A percentile compares a stretch with the other conserved stretches of the same genome.
Conservation (phyloP, 805 yeast genomes). For the Wickerhamomyces queroliae region DNA sequence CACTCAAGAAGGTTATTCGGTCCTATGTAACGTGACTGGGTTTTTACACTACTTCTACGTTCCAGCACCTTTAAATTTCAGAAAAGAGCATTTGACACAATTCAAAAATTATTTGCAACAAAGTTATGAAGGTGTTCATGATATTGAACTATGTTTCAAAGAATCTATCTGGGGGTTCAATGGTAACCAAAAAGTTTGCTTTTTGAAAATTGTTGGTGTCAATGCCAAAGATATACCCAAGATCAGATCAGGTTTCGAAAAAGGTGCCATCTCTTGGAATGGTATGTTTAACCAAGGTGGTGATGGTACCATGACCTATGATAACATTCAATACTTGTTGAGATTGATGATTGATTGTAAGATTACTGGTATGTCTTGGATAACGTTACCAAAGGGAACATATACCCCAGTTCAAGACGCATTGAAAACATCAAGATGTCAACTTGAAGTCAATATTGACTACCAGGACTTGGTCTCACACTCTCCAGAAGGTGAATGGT, state of each 20-base stretch:
- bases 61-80: slow-evolving; percentile 81
- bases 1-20: slow-evolving; percentile 81
- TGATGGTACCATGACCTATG: slow-evolving; percentile 60
- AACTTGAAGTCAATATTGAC: slow-evolving; percentile 71
- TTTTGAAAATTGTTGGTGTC: slow-evolving; percentile 64
- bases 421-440: slow-evolving; percentile 66
- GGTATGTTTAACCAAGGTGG: slow-evolving; percentile 56
- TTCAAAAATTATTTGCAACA: slow-evolving; percentile 41
- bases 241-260: slow-evolving; percentile 76
- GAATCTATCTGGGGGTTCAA: slow-evolving; percentile 94
- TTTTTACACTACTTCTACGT: slow-evolving; percentile 88
- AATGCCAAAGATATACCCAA: slow-evolving; percentile 64
- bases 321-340: slow-evolving; percentile 80
- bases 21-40: slow-evolving; percentile 84
- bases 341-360: slow-evolving; percentile 90
- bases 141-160: slow-evolving; percentile 59
- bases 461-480: slow-evolving; percentile 70
- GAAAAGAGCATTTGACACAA: slow-evolving; percentile 42
- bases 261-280: slow-evolving; percentile 66
- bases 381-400: slow-evolving; percentile 74
- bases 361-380: slow-evolving; percentile 96
- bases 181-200: slow-evolving; percentile 72
- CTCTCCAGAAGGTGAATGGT: slow-evolving; percentile 90
- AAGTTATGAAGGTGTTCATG: slow-evolving; percentile 50
- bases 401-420: slow-evolving; percentile 43